A percentile compares a stretch with the other conserved stretches of the same genome.
Evolutionary conservation across 2,329 filamentous ascomycete genomes (phyloP).

Genomic region (Diplodia scrobiculata): DNA sequence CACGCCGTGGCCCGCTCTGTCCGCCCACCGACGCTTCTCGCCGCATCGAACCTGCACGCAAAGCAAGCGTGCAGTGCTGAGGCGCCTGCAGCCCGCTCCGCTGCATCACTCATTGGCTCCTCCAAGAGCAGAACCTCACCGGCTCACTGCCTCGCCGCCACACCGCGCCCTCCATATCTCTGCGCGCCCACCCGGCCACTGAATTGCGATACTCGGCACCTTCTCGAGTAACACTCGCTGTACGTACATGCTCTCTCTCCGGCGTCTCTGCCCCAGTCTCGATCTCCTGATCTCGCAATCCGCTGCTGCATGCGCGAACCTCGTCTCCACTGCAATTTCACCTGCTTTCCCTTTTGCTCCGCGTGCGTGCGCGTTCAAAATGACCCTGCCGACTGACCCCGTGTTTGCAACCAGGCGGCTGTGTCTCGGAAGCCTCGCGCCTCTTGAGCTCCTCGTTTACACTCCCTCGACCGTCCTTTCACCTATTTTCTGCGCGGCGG

Average conservation of each 20-base stretch:
- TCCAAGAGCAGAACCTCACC: conserved; percentile 25
- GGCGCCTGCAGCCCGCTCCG: conserved; percentile 26
- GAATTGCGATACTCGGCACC: conserved; percentile 19
- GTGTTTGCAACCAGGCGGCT: conserved; percentile 19
- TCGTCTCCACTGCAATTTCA: conserved; percentile 28
- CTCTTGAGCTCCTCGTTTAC: conserved; percentile 12
- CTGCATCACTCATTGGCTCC: conserved; percentile 28
- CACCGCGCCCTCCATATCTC: conserved; percentile 19
- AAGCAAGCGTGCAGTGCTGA: conserved; percentile 21
- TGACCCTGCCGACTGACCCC: conserved; percentile 26
- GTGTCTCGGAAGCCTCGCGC: conserved; percentile 25
- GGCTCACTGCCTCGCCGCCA: conserved; percentile 21
- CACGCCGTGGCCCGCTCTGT: conserved; percentile 19
- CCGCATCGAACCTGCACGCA: conserved; percentile 22
- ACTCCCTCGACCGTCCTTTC: conserved; percentile 2
- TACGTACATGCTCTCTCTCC: conserved; percentile 23
- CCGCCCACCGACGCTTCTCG: conserved; percentile 25
- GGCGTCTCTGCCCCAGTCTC: conserved; percentile 8
- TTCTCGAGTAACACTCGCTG: conserved; percentile 26
- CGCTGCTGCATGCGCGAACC: conserved; percentile 26
- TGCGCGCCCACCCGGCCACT: conserved; percentile 7
- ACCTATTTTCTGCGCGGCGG: conserved; percentile 4
- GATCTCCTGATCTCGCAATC: conserved; percentile 24
- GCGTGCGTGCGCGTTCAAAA: conserved; percentile 27
- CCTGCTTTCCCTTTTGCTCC: conserved; percentile 23